Conservation (phyloP, 148 eudicot species). For the Tetragonia tetragonoides region DNA sequence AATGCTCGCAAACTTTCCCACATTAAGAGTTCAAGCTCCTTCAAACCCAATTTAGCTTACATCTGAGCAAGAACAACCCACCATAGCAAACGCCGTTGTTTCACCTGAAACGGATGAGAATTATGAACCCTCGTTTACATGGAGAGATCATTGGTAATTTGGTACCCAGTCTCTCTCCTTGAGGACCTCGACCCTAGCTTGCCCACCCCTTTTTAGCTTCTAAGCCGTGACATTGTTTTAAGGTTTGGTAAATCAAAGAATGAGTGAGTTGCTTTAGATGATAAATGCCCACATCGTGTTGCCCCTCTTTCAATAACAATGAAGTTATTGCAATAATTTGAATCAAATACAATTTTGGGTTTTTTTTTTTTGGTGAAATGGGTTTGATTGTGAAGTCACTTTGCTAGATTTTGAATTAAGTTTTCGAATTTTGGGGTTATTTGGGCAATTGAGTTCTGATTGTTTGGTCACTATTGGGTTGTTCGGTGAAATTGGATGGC, state of each 20-base stretch:
- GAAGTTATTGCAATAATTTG: not conserved
- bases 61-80: conserved; percentile 1
- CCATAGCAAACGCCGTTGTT: conserved; percentile 17
- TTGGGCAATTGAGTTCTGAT: conserved; percentile 6
- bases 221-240: conserved; percentile 76
- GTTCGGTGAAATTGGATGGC: conserved; percentile 43
- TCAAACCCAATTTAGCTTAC: conserved; percentile 23
- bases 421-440: not conserved
- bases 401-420: not conserved
- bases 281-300: conserved; percentile 91
- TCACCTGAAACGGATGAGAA: conserved; percentile 16
- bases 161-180: conserved; percentile 89
- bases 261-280: conserved; percentile 83
- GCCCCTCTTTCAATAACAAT: conserved; percentile 94
- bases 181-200: conserved; percentile 65
- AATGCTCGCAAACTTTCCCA: conserved; percentile 19
- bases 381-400: not conserved
- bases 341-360: too few species aligned
- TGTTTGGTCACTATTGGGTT: not conserved
- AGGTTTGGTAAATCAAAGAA: conserved; percentile 60
- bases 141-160: conserved; percentile 96
- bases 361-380: not conserved
- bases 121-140: conserved; percentile 51
- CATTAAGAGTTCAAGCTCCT: conserved; percentile 50
- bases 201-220: conserved; percentile 86